Conservation (phyloP, 306 rosid species). For the Casuarina cunninghamiana region DNA sequence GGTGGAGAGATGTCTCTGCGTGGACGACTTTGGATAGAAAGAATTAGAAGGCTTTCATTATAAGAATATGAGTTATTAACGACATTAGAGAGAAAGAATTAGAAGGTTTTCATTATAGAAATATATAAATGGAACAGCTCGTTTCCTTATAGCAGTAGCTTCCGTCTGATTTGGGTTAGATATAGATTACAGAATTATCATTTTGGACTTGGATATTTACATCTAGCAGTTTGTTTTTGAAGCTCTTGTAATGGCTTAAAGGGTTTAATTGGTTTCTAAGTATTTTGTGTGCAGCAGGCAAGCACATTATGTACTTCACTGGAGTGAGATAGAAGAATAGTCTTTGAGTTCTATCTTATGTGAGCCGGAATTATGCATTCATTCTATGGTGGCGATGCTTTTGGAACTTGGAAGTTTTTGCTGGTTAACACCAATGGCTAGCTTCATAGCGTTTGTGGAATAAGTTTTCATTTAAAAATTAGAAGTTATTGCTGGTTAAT, state of each 20-base stretch:
- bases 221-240: background rate
- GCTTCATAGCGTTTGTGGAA: too few species aligned
- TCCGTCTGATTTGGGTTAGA: background rate
- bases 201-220: background rate
- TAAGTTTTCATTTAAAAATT: too few species aligned
- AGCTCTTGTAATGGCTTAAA: conserved; percentile 11
- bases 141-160: background rate
- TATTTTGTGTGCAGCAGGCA: background rate
- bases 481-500: too few species aligned
- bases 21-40: too few species aligned
- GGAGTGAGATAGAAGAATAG: background rate
- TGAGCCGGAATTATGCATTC: background rate
- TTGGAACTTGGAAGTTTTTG: background rate
- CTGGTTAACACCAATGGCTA: background rate
- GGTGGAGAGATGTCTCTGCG: background rate
- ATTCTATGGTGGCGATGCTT: background rate
- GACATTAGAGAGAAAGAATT: too few species aligned
- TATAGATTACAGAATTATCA: background rate
- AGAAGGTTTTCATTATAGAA: too few species aligned
- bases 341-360: background rate
- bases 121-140: background rate
- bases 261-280: background rate
- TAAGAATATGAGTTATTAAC: too few species aligned
- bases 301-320: background rate
- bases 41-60: too few species aligned